Evolutionary conservation across 1,284 basidiomycete species (phyloP).

Genomic region (Amylostereum areolatum): DNA sequence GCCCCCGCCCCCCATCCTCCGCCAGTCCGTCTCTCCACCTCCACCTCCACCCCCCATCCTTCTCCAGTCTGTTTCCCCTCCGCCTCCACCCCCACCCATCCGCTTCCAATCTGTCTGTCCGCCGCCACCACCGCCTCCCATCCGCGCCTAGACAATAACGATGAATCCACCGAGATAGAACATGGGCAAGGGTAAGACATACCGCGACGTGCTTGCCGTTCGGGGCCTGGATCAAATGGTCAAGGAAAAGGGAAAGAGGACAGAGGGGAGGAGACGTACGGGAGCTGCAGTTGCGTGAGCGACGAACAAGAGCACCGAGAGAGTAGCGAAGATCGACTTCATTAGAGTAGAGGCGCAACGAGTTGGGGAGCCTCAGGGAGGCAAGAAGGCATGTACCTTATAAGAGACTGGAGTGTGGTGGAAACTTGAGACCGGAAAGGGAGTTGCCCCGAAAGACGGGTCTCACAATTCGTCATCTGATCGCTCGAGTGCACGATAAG

Average conservation of each 20-base stretch:
- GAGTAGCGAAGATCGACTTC: neutral
- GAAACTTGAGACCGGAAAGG: neutral
- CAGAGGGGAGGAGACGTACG: neutral
- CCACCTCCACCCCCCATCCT: neutral
- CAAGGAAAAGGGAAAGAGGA: neutral
- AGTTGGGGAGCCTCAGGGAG: neutral
- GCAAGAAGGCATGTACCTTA: neutral
- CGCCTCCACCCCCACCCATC: conserved; percentile 1
- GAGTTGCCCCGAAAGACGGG: neutral
- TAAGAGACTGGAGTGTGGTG: neutral
- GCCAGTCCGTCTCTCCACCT: conserved; percentile 1
- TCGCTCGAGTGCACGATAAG: neutral
- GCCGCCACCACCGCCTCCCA: neutral
- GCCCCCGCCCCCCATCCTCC: neutral
- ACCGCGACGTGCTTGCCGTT: neutral
- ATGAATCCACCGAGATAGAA: neutral
- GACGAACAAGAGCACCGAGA: neutral
- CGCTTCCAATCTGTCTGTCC: neutral
- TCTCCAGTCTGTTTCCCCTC: neutral
- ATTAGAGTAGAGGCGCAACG: neutral
- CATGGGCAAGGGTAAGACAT: neutral
- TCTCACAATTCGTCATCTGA: neutral
- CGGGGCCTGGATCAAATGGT: neutral
- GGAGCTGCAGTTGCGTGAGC: neutral
- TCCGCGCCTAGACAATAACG: neutral